Base-by-base conservation (phyloP, 2,329 filamentous ascomycete species). In the Cladosporium sp. region DNA sequence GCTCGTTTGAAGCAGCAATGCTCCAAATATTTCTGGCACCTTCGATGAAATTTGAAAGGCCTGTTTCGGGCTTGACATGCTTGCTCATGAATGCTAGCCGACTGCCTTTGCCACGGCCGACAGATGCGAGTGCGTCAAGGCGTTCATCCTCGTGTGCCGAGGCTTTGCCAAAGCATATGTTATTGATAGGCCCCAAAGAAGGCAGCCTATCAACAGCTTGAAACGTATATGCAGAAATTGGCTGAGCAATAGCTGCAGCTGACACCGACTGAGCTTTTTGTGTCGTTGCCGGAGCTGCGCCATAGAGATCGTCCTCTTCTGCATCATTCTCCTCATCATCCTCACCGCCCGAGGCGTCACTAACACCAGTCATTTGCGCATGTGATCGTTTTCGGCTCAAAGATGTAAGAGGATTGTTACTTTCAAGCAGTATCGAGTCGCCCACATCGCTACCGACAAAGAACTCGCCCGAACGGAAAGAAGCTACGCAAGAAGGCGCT, bases 381-480 rank as follows among this genome's bases (percentile, higher is more conserved):
- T 83, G 80, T 19, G 80, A 77, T 58, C 83, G 84, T 58, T 81
- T 86, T 59, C 84, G 84, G 44, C 80, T 80, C 2, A 75, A 59
- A 54, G 83, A 80, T 9, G 73, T 71, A 48, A 83, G 79, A 58
- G 85, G 86, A 55, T 80, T 80, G 32, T 80, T 83, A 86, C 90
- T 96, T 18, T 88, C 85, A 20, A 99, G 66, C 3, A 99, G 77
- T 1, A 88, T 68, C 0, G 92, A 95, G 58, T 97, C 88, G 7
- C 84, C 80, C 50, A 85, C 81, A 63, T 95, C 89, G 61, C 89
- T 95, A 11, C 92, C 93, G 19, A 95, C 70, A 64, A 99, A 99
- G 43, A 52, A 42, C 17, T 52, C 42, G 29, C 43, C 42, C 27
- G 97, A 65, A 15, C 79, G 77, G 9, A 84, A 83, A 48, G 82